These are phyloP conservation scores for Xylariomycetidae sp. DNA, from an alignment of 2,329 filamentous ascomycete species.

Conservation along the genomic window DNA sequence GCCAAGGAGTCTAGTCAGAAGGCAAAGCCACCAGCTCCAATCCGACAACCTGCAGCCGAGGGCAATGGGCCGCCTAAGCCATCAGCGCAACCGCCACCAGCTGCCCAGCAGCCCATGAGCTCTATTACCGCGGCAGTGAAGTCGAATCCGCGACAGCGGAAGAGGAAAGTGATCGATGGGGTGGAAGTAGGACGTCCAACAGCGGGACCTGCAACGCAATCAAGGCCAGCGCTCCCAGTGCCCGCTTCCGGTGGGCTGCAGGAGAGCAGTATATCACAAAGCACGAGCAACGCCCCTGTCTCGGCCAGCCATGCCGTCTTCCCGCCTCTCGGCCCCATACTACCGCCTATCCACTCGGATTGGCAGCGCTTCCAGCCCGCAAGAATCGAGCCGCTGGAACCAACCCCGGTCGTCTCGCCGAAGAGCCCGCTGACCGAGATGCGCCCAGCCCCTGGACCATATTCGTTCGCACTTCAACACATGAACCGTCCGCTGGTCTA, in stretches of 20 bases:
- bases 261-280: no score
- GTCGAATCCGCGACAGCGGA: conserved; percentile 38
- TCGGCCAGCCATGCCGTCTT: no score
- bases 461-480: conserved; percentile 16
- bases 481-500: conserved; percentile 21
- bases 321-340: conserved; percentile 11
- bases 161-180: conserved; percentile 31
- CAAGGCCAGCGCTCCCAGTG: conserved; percentile 3
- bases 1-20: no score
- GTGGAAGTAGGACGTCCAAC: conserved; percentile 8
- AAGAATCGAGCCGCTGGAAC: conserved; percentile 21
- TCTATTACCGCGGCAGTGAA: conserved; percentile 50
- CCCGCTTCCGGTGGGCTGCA: no score
- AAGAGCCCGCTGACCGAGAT: conserved; percentile 21
- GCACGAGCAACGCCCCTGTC: no score
- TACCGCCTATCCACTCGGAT: conserved; percentile 20
- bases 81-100: conserved; percentile 17
- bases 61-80: no score
- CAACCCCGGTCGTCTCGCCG: conserved; percentile 20
- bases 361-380: conserved; percentile 17
- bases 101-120: conserved; percentile 14
- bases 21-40: no score
- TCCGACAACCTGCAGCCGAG: no score
- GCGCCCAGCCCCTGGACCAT: conserved; percentile 8
- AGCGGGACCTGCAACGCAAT: neutral